Percentiles rank a stretch among this genome's conserved stretches.
phyloP scores from a whole-genome alignment of 768 basidiomycete genomes.

The Boletus vinaceobasis region DNA sequence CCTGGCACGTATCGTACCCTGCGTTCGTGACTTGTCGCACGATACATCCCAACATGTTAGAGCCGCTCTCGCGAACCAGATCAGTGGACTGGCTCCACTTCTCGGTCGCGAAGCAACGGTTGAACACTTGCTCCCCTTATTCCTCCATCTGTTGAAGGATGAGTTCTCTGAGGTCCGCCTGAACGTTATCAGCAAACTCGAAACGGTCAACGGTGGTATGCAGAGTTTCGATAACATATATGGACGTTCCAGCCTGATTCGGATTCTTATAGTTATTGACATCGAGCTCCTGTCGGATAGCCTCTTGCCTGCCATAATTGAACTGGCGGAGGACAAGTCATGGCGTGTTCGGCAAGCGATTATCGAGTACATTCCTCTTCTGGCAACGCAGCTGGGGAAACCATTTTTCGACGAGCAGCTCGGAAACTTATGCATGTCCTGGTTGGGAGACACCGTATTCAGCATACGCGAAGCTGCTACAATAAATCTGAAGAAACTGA shows the following conservation, averaged over 20 bases:
- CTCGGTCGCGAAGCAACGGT: conserved; percentile 92
- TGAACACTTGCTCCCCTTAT: conserved; percentile 93
- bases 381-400: conserved; percentile 96
- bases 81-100: conserved; percentile 92
- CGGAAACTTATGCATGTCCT: conserved; percentile 96
- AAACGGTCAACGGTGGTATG: conserved; percentile 89
- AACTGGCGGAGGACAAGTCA: conserved; percentile 98
- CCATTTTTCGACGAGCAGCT: conserved; percentile 98
- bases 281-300: conserved; percentile 93
- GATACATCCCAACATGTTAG: conserved; percentile 97
- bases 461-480: conserved; percentile 99
- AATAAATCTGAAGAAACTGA: conserved; percentile 92
- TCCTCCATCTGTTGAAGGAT: conserved; percentile 95
- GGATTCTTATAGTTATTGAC: conserved; percentile 73
- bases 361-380: conserved; percentile 98
- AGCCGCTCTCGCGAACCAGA: conserved; percentile 92
- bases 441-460: conserved; percentile 97
- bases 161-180: conserved; percentile 97
- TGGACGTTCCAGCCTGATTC: conserved; percentile 8
- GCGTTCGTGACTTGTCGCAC: conserved; percentile 89
- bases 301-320: conserved; percentile 94
- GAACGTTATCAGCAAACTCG: conserved; percentile 98
- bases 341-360: conserved; percentile 99
- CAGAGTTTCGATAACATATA: conserved; percentile 4
- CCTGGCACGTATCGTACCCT: conserved; percentile 88